phyloP scores from a whole-genome alignment of 2,329 filamentous ascomycete genomes.

The Colletotrichum tropicale region DNA sequence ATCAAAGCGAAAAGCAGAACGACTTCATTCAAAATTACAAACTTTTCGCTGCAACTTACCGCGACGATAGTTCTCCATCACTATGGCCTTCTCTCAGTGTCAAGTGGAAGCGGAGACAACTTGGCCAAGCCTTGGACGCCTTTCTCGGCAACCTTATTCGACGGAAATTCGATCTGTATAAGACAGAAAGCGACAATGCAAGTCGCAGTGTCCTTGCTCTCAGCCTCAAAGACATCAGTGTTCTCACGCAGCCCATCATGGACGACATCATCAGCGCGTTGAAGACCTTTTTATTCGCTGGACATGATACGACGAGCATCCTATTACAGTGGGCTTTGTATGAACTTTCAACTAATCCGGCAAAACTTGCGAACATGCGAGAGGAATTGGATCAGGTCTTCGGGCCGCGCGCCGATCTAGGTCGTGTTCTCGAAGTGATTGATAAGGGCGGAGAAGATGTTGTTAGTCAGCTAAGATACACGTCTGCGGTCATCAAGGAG shows the following conservation, averaged over 20 bases:
- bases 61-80: conserved; percentile 24
- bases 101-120: conserved; percentile 16
- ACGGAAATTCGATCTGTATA: conserved; percentile 24
- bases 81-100: neutral
- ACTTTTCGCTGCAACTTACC: conserved; percentile 26
- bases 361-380: conserved; percentile 29
- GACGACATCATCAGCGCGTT: conserved; percentile 37
- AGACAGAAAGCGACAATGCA: neutral
- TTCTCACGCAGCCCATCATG: conserved; percentile 29
- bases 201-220: conserved; percentile 36
- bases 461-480: conserved; percentile 37
- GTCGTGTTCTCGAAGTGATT: conserved; percentile 27
- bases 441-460: conserved; percentile 29
- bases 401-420: conserved; percentile 30
- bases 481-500: conserved; percentile 42
- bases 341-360: conserved; percentile 36
- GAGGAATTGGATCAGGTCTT: conserved; percentile 39
- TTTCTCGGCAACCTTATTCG: conserved; percentile 27
- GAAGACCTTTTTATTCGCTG: conserved; percentile 43
- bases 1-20: conserved; percentile 22
- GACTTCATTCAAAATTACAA: conserved; percentile 33
- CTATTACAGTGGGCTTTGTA: conserved; percentile 40
- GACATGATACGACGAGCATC: conserved; percentile 44
- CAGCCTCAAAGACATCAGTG: conserved; percentile 31
- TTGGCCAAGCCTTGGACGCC: conserved; percentile 25